These are phyloP conservation scores for Tuctoria greenei DNA, from an alignment of 176 grass and related monocot species.

Conservation along the genomic window DNA sequence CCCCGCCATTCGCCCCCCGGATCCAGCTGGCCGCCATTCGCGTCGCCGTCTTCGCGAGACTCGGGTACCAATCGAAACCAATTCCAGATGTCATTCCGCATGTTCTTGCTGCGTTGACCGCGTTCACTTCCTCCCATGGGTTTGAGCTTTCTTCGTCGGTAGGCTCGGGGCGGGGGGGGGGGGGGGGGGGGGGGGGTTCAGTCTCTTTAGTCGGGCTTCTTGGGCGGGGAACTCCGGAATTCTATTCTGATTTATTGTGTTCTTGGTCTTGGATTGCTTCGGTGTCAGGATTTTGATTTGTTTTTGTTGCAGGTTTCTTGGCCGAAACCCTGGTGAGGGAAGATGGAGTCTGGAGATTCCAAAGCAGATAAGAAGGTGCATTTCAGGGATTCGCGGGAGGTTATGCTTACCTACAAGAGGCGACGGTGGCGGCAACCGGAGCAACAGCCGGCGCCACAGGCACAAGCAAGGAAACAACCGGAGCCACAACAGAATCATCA, in stretches of 20 bases:
- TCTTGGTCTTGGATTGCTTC: slow-evolving; percentile 17
- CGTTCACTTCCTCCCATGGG: slow-evolving; percentile 18
- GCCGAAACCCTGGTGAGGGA: slow-evolving; percentile 38
- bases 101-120: slow-evolving; percentile 45
- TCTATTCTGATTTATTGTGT: slow-evolving; percentile 1
- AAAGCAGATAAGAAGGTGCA: slow-evolving; percentile 46
- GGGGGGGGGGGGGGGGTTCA: background rate
- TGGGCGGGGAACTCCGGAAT: slow-evolving; percentile 24
- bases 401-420: slow-evolving; percentile 51
- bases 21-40: slow-evolving; percentile 14
- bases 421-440: slow-evolving; percentile 14
- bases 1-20: slow-evolving; percentile 23
- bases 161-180: background rate
- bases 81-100: background rate
- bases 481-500: background rate
- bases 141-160: slow-evolving; percentile 27
- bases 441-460: background rate
- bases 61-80: slow-evolving; percentile 31
- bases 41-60: background rate
- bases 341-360: slow-evolving; percentile 38
- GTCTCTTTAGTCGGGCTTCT: slow-evolving; percentile 25
- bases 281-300: slow-evolving; percentile 38
- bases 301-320: slow-evolving; percentile 46
- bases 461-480: background rate
- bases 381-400: slow-evolving; percentile 45